phyloP scores from a whole-genome alignment of 2,329 filamentous ascomycete species.

The Diaporthe vexans region DNA sequence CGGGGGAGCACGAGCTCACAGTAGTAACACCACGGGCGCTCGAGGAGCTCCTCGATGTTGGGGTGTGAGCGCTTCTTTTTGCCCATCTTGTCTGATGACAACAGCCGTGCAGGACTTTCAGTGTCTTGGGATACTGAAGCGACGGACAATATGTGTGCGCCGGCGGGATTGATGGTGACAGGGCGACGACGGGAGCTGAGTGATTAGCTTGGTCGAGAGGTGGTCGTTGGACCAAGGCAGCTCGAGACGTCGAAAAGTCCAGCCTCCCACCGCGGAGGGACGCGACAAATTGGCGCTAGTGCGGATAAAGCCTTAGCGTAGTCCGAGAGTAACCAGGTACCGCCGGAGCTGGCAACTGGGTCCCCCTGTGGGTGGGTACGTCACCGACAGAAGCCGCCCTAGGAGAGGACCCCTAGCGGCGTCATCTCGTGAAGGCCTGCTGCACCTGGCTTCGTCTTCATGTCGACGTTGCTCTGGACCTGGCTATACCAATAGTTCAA shows the following conservation, averaged over 20 bases:
- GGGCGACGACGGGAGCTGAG: conserved; percentile 8
- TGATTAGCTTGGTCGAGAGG: background rate
- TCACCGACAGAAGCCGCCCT: conserved; percentile 16
- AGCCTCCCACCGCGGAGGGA: conserved; percentile 5
- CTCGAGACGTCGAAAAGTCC: conserved; percentile 35
- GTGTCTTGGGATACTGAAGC: too few relatives aligned
- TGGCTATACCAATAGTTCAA: background rate
- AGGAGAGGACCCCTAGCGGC: background rate
- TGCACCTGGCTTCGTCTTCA: background rate
- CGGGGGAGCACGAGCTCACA: conserved; percentile 64
- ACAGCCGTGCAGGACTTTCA: background rate
- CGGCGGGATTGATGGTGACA: background rate
- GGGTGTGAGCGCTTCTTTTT: conserved; percentile 93
- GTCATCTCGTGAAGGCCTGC: background rate
- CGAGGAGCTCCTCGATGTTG: conserved; percentile 88
- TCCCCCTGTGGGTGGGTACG: conserved; percentile 4
- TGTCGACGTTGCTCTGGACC: background rate
- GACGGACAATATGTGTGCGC: background rate
- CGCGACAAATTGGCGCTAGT: conserved; percentile 33
- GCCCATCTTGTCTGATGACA: conserved; percentile 70
- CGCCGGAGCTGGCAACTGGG: background rate
- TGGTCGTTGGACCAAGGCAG: background rate
- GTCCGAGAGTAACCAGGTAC: background rate
- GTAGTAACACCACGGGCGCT: conserved; percentile 97
- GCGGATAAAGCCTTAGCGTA: conserved; percentile 2